These are phyloP conservation scores for Fusarium subtropicale DNA, from an alignment of 2,329 filamentous ascomycete genomes.

Conservation along the genomic window DNA sequence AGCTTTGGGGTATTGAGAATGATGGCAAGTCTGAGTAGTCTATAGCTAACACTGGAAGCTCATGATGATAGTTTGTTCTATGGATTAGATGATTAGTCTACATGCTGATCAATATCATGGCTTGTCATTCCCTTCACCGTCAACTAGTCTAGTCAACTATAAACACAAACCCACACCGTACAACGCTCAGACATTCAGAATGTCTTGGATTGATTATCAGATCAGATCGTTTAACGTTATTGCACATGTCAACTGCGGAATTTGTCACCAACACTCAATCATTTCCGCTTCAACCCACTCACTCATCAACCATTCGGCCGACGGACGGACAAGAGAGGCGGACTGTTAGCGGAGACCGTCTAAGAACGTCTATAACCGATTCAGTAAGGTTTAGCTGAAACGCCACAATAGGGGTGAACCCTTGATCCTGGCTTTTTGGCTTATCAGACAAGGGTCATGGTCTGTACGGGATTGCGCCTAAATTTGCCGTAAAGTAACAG, in stretches of 20 bases:
- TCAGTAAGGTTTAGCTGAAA: conserved; percentile 4
- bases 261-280: neutral
- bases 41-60: neutral
- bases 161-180: neutral
- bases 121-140: neutral
- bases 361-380: neutral
- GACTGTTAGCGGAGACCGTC: neutral
- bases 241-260: neutral
- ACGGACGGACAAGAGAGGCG: neutral
- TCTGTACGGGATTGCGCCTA: neutral
- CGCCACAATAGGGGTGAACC: neutral
- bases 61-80: neutral
- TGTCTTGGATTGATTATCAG: neutral
- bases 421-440: neutral
- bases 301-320: neutral
- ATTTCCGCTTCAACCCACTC: neutral
- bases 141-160: neutral
- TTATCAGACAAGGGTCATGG: neutral
- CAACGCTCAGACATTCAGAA: neutral
- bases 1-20: conserved; percentile 49
- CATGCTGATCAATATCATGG: neutral
- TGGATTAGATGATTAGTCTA: neutral
- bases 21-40: neutral
- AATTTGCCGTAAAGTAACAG: neutral
- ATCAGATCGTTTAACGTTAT: neutral